Conservation (phyloP, 2,329 filamentous ascomycete species). For the Seiridium unicorne region DNA sequence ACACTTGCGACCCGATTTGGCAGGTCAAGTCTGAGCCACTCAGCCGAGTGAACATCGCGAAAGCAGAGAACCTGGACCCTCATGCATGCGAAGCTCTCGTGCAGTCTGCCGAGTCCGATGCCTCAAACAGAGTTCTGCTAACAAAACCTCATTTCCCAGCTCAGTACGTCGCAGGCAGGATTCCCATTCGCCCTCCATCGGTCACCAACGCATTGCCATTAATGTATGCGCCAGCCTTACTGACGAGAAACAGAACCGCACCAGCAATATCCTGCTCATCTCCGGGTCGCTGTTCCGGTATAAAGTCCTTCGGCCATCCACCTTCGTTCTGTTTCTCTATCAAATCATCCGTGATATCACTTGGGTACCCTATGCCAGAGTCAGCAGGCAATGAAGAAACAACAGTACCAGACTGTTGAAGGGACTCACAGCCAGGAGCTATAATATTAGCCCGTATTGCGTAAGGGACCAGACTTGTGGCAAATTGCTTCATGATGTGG, state of each 20-base stretch:
- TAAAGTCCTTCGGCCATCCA: slow-evolving; percentile 20
- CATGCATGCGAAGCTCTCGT: not conserved
- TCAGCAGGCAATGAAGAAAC: not conserved
- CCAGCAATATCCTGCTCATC: slow-evolving; percentile 51
- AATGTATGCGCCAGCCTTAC: slow-evolving; percentile 49
- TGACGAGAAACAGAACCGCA: slow-evolving; percentile 49
- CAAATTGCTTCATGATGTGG: slow-evolving; percentile 66
- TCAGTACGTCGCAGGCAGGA: slow-evolving; percentile 20
- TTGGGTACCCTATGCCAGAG: slow-evolving; percentile 37
- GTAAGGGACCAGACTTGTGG: slow-evolving; percentile 60
- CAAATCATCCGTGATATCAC: slow-evolving; percentile 39
- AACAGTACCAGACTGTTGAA: not conserved
- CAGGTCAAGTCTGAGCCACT: not conserved
- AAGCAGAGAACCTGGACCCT: not conserved
- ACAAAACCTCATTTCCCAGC: not conserved
- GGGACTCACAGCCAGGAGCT: slow-evolving; percentile 56
- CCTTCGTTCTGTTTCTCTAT: slow-evolving; percentile 19
- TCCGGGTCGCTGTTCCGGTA: slow-evolving; percentile 20
- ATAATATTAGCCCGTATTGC: slow-evolving; percentile 63
- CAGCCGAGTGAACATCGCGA: not conserved
- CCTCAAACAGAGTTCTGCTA: not conserved
- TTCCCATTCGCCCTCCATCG: slow-evolving; percentile 47
- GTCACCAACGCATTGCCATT: slow-evolving; percentile 52
- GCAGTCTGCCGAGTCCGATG: not conserved
- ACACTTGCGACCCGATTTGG: not conserved